Conservation (phyloP, 345 rosid species). For the Carallia brachiata region DNA sequence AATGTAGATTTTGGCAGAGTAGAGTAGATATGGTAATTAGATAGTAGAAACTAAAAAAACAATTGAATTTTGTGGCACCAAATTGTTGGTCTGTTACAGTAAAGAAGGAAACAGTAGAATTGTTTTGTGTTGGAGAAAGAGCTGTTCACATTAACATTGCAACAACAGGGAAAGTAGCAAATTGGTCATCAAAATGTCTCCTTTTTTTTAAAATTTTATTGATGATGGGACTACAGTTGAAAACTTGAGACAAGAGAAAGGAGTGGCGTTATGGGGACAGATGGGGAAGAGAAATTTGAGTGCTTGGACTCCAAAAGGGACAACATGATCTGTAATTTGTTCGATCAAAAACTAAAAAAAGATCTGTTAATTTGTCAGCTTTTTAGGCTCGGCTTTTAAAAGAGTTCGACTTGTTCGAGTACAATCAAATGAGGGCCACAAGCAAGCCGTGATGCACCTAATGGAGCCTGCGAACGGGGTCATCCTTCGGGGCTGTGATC, state of each 20-base stretch:
- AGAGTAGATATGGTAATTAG: conserved; percentile 3
- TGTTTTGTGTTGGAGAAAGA: conserved; percentile 24
- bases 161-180: conserved; percentile 2
- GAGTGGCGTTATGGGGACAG: conserved; percentile 9
- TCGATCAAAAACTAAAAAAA: too few relatives aligned
- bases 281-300: not conserved
- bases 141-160: conserved; percentile 12
- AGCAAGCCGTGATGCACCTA: too few relatives aligned
- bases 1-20: conserved; percentile 45
- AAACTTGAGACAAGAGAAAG: conserved; percentile 40
- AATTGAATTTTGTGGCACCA: conserved; percentile 19
- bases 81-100: conserved; percentile 4
- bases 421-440: too few relatives aligned
- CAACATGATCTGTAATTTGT: not conserved
- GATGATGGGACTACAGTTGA: conserved; percentile 25
- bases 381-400: conserved; percentile 10
- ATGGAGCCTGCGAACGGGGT: too few relatives aligned
- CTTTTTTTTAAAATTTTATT: not conserved
- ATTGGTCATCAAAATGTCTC: conserved; percentile 4
- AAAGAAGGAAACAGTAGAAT: not conserved
- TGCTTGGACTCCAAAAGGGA: not conserved
- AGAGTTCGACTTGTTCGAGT: conserved; percentile 4
- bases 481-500: too few relatives aligned
- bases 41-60: not conserved
- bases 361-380: conserved; percentile 18